Evolutionary conservation across 139 green algal genomes (phyloP).

Genomic region (Coelastrella sp.): DNA sequence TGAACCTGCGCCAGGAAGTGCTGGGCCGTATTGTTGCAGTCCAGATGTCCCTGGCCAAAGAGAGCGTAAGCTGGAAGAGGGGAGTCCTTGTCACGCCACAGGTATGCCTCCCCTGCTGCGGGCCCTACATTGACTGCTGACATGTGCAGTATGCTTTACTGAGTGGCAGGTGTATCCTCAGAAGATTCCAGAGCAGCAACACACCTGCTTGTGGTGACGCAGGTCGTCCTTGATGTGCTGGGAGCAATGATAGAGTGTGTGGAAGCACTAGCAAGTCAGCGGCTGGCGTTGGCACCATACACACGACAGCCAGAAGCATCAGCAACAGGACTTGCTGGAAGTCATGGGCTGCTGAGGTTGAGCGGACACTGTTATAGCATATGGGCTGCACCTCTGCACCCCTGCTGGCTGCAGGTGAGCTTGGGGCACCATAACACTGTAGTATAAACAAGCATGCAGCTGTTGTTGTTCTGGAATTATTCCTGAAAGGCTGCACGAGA

Average conservation of each 20-base stretch:
- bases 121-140: too few relatives aligned
- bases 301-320: not conserved
- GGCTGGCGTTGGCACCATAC: constrained; percentile 23
- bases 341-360: not conserved
- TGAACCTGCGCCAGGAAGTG: constrained; percentile 18
- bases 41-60: constrained; percentile 31
- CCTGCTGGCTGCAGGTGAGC: constrained; percentile 19
- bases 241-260: constrained; percentile 27
- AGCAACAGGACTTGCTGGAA: not conserved
- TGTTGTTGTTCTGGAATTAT: too few relatives aligned
- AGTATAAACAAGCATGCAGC: too few relatives aligned
- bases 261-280: constrained; percentile 30
- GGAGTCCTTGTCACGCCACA: constrained; percentile 26
- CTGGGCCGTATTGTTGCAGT: constrained; percentile 15
- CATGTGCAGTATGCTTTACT: too few relatives aligned
- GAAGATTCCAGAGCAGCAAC: too few relatives aligned
- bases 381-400: constrained; percentile 32
- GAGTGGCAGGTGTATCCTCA: too few relatives aligned
- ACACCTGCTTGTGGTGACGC: too few relatives aligned
- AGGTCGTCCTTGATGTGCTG: constrained; percentile 31
- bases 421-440: not conserved
- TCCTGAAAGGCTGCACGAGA: too few relatives aligned
- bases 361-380: constrained; percentile 23
- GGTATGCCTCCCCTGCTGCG: not conserved
- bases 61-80: constrained; percentile 31